Base-by-base conservation (phyloP, 805 yeast genomes). In the Zygotorulaspora florentina region DNA sequence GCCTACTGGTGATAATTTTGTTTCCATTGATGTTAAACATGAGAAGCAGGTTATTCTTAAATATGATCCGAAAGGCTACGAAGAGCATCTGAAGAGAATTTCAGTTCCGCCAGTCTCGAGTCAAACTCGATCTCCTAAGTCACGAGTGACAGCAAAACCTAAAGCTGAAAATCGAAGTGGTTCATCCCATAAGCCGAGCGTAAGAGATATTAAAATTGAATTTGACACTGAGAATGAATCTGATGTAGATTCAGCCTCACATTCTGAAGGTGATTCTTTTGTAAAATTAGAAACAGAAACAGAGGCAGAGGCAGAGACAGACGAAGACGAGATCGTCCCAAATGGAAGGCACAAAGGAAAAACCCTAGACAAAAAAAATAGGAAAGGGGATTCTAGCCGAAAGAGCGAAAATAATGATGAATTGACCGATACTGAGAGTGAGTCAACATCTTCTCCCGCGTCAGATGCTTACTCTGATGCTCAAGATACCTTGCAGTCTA, bases 1-100 rank as follows among this genome's bases (percentile, higher is more conserved):
- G 51, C 70, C 50, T 42, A 55, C 56, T 43, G 62, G 55, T 38
- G 59, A 44, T 41, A 50, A 39, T 54, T 55, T 55, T 51, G 66
- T 35, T 9, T 38, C 31, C 11, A 51, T 44, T 39, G 60, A 49
- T 53, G 65, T 53, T 15, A 48, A 53, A 20, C 50, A 53, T 6
- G 57, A 57, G 18, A 45, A 52, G 9, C 57, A 47, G 41, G 39
- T 51, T 10, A 52, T 58, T 3, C 40, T 55, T 23, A 20, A 41
- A 2, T 42, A 44, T 12, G 64, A 67, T 17, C 59, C 65, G 8
- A 57, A 53, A 35, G 30, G 46, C 7, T 59, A 61, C 8, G 56
- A 63, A 17, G 62, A 58, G 20, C 48, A 44, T 29, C 35, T 68
- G 17, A 65, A 60, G 43, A 55, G 52, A 38, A 30, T 61, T 15